phyloP scores from a whole-genome alignment of 106 monocot genomes.

The Dendrobium officinale region DNA sequence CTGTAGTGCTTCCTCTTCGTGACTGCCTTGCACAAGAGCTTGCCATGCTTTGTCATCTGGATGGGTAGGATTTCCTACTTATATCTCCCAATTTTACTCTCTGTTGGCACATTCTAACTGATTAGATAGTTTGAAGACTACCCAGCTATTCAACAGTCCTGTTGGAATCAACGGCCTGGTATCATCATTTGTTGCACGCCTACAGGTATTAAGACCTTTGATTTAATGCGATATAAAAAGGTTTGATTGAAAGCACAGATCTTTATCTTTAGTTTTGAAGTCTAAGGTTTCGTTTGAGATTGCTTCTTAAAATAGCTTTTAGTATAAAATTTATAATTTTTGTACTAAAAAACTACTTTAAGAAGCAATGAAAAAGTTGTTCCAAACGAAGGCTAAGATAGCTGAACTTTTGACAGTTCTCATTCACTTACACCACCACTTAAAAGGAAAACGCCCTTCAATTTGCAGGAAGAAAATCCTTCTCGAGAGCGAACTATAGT shows the following conservation, averaged over 20 bases:
- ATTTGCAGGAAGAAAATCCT: conserved; percentile 88
- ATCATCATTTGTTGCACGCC: conserved; percentile 69
- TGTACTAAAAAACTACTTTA: too few species aligned
- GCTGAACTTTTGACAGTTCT: neutral
- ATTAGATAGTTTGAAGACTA: conserved; percentile 58
- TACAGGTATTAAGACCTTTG: conserved; percentile 38
- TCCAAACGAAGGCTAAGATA: neutral
- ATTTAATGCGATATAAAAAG: neutral
- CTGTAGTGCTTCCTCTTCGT: conserved; percentile 79
- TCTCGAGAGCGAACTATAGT: conserved; percentile 86
- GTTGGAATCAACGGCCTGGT: conserved; percentile 72
- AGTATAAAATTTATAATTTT: too few species aligned
- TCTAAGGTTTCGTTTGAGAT: neutral
- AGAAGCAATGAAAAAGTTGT: too few species aligned
- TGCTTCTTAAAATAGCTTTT: too few species aligned
- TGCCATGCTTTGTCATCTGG: conserved; percentile 59
- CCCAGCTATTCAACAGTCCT: conserved; percentile 33
- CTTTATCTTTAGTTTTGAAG: neutral
- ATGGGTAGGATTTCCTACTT: conserved; percentile 40
- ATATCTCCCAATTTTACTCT: neutral
- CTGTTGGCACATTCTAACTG: conserved; percentile 12
- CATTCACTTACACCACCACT: neutral
- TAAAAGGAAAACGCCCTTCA: neutral
- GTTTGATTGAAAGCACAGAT: neutral
- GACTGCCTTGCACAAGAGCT: conserved; percentile 78